phyloP scores from a whole-genome alignment of 345 rosid species.

The Odontarrhena argentea region DNA sequence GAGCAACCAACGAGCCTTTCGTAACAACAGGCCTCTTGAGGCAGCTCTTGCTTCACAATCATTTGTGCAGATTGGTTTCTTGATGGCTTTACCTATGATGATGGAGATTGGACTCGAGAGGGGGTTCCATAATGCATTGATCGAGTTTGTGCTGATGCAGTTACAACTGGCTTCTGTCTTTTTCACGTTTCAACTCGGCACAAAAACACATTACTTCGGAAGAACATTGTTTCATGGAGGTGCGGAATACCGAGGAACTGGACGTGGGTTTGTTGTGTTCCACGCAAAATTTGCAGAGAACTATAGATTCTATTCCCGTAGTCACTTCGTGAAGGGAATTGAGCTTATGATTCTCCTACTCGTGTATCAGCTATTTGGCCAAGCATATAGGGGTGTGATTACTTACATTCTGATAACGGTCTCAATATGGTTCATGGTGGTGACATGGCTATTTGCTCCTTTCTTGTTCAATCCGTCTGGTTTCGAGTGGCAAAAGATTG shows the following conservation, averaged over 20 bases:
- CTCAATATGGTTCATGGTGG: conserved; percentile 67
- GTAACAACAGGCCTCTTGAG: conserved; percentile 57
- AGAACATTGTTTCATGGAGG: conserved; percentile 84
- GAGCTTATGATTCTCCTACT: conserved; percentile 66
- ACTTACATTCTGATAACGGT: conserved; percentile 56
- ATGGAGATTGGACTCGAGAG: conserved; percentile 80
- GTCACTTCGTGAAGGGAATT: conserved; percentile 70
- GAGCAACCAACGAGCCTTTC: conserved; percentile 44
- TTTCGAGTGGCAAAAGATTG: conserved; percentile 69
- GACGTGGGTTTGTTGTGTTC: conserved; percentile 87
- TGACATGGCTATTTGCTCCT: conserved; percentile 71
- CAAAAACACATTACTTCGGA: conserved; percentile 67
- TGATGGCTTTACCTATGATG: conserved; percentile 70
- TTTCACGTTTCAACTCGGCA: conserved; percentile 75
- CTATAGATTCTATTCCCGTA: conserved; percentile 64
- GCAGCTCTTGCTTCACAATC: conserved; percentile 73
- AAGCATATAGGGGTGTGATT: conserved; percentile 47
- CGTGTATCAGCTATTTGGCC: conserved; percentile 57
- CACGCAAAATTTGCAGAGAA: conserved; percentile 88
- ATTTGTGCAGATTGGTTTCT: conserved; percentile 66
- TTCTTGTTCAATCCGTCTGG: conserved; percentile 73
- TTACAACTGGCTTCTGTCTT: conserved; percentile 65
- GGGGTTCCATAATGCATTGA: conserved; percentile 63
- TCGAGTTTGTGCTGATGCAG: conserved; percentile 69
- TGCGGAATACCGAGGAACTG: conserved; percentile 82